These are phyloP conservation scores for Scedosporium apiospermum DNA, from an alignment of 2,329 filamentous ascomycete genomes.

Conservation along the genomic window DNA sequence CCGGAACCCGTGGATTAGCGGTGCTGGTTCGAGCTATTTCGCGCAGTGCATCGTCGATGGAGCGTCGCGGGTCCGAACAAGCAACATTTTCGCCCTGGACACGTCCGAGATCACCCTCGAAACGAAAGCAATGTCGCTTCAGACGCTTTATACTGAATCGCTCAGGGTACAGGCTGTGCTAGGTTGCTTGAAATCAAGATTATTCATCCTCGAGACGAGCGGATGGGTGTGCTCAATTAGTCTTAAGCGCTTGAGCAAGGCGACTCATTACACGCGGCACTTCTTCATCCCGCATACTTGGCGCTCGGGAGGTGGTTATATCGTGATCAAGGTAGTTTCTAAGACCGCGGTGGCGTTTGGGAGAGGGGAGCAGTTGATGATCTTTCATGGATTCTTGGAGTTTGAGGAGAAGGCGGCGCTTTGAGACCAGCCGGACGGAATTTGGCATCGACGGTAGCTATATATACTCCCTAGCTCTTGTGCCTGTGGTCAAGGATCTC, in stretches of 20 bases:
- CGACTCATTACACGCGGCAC: slow-evolving; percentile 10
- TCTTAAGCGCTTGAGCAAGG: slow-evolving; percentile 8
- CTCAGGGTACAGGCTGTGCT: slow-evolving; percentile 5
- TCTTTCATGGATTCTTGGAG: slow-evolving; percentile 14
- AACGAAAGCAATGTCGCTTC: not conserved
- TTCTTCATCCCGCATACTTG: slow-evolving; percentile 14
- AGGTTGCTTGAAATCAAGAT: slow-evolving; percentile 9
- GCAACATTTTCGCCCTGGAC: not conserved
- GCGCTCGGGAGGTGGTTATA: slow-evolving; percentile 10
- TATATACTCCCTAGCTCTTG: slow-evolving; percentile 39
- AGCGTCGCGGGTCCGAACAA: not conserved
- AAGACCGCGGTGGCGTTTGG: slow-evolving; percentile 11
- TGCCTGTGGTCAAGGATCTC: slow-evolving; percentile 28
- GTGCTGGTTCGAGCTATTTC: not conserved
- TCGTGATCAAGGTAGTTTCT: slow-evolving; percentile 3
- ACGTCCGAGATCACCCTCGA: not conserved
- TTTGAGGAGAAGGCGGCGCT: slow-evolving; percentile 8
- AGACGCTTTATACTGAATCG: not conserved
- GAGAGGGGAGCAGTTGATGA: slow-evolving; percentile 11
- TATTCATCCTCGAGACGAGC: slow-evolving; percentile 12
- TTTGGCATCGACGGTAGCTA: slow-evolving; percentile 21
- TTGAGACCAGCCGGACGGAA: not conserved
- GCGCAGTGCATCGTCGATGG: not conserved
- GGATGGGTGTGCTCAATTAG: slow-evolving; percentile 14
- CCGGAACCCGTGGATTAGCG: not conserved